A percentile compares a stretch with the other conserved stretches of the same genome.
Conservation (phyloP, 2,329 filamentous ascomycete species). For the Neonectria faginata region DNA sequence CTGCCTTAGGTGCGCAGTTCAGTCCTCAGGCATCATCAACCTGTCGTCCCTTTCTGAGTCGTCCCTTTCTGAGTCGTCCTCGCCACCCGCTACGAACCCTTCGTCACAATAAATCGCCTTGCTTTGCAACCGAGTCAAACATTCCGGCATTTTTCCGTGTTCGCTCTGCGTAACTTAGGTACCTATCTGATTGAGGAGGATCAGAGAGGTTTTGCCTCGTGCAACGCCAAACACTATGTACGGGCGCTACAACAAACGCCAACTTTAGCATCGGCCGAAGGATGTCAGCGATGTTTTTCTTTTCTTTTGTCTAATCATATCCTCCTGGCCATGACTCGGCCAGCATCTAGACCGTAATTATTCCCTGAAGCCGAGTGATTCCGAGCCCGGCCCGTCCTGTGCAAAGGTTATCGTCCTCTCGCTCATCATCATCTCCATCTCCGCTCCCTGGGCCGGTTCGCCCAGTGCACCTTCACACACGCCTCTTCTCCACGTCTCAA, state of each 20-base stretch:
- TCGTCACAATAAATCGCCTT: background rate
- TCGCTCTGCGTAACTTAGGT: too few relatives aligned
- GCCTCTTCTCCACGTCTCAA: constrained; percentile 3
- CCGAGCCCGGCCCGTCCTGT: background rate
- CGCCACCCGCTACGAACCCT: background rate
- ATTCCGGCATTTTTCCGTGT: background rate
- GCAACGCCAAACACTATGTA: constrained; percentile 1
- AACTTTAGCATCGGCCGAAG: background rate
- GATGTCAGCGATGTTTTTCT: constrained; percentile 22
- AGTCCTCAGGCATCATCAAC: constrained; percentile 8
- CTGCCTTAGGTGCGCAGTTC: background rate
- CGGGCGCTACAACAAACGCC: constrained; percentile 4
- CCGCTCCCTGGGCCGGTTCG: background rate
- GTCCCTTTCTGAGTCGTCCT: background rate
- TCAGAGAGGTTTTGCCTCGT: background rate
- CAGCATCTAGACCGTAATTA: constrained; percentile 1
- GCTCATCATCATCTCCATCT: constrained; percentile 1
- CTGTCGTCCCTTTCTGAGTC: background rate
- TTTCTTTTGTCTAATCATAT: constrained; percentile 1
- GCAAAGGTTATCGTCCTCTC: background rate
- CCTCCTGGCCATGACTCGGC: constrained; percentile 19
- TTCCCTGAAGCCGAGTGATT: background rate
- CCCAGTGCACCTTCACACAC: background rate
- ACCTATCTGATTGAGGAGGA: too few relatives aligned
- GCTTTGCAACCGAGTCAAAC: background rate